Percentiles rank a stretch among this genome's conserved stretches.
phyloP scores from a whole-genome alignment of 2,329 filamentous ascomycete genomes.

The Talaromyces sp. region DNA sequence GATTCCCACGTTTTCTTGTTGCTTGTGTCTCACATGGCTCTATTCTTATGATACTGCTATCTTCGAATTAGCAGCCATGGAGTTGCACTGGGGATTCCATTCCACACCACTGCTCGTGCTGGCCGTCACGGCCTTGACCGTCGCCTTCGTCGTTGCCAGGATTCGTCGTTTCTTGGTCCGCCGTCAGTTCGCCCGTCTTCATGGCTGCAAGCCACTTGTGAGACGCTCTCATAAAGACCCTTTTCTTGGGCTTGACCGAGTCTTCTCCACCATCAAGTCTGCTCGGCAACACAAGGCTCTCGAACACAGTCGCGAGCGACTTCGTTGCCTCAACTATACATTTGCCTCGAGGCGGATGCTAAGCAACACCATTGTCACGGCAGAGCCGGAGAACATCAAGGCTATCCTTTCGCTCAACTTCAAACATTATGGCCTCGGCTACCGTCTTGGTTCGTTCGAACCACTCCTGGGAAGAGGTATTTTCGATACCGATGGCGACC shows the following conservation, averaged over 20 bases:
- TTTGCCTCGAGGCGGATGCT: conserved; percentile 13
- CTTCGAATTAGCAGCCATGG: neutral
- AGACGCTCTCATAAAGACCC: conserved; percentile 13
- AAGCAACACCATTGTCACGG: conserved; percentile 17
- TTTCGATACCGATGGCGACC: conserved; percentile 2
- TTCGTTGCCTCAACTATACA: neutral
- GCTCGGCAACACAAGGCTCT: neutral
- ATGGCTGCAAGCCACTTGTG: conserved; percentile 13
- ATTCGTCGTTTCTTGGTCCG: conserved; percentile 11
- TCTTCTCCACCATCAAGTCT: neutral
- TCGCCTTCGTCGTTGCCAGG: conserved; percentile 4
- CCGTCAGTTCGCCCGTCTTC: conserved; percentile 13
- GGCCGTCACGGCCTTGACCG: neutral
- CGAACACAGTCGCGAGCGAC: neutral
- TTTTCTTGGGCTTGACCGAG: conserved; percentile 12
- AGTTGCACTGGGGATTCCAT: neutral
- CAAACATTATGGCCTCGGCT: conserved; percentile 43
- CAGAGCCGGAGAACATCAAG: conserved; percentile 50
- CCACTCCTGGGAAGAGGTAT: conserved; percentile 6
- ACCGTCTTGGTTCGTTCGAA: conserved; percentile 14
- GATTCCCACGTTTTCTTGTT: neutral
- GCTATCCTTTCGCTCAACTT: conserved; percentile 49
- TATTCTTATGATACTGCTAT: neutral
- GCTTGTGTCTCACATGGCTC: neutral
- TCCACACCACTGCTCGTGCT: neutral